These are phyloP conservation scores for Psilocybe sp. DNA, from an alignment of 768 basidiomycete species.

Conservation along the genomic window DNA sequence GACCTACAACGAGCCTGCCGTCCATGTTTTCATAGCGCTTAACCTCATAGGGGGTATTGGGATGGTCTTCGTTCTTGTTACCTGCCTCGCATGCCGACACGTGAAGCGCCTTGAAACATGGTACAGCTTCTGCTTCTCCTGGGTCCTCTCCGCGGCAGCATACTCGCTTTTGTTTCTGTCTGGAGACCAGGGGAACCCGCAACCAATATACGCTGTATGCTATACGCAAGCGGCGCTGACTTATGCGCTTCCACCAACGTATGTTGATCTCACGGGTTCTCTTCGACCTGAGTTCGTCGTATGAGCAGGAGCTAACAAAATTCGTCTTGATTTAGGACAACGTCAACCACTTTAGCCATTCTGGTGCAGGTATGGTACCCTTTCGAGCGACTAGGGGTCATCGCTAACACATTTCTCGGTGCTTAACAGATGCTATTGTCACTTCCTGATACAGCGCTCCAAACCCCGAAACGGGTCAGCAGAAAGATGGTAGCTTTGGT, in stretches of 20 bases:
- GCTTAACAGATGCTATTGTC: constrained; percentile 14
- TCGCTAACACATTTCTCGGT: background rate
- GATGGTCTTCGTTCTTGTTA: constrained; percentile 24
- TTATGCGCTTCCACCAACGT: constrained; percentile 28
- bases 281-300: background rate
- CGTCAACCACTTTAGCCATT: constrained; percentile 18
- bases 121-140: constrained; percentile 35
- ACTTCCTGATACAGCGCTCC: constrained; percentile 12
- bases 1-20: constrained; percentile 7
- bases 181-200: constrained; percentile 22
- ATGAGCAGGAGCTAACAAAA: background rate
- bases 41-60: constrained; percentile 27
- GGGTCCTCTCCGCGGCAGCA: constrained; percentile 33
- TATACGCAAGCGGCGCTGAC: constrained; percentile 30
- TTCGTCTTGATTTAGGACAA: constrained; percentile 8
- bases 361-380: constrained; percentile 16
- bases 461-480: constrained; percentile 9
- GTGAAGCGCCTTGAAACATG: constrained; percentile 32
- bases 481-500: constrained; percentile 7
- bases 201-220: constrained; percentile 25
- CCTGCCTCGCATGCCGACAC: constrained; percentile 23
- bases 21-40: constrained; percentile 27
- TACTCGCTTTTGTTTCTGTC: constrained; percentile 31
- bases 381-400: background rate
- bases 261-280: no score